Evolutionary conservation across 768 basidiomycete genomes (phyloP), one percentile per base, ranked within the genome.

Genomic region (Daedaleopsis nitida): DNA sequence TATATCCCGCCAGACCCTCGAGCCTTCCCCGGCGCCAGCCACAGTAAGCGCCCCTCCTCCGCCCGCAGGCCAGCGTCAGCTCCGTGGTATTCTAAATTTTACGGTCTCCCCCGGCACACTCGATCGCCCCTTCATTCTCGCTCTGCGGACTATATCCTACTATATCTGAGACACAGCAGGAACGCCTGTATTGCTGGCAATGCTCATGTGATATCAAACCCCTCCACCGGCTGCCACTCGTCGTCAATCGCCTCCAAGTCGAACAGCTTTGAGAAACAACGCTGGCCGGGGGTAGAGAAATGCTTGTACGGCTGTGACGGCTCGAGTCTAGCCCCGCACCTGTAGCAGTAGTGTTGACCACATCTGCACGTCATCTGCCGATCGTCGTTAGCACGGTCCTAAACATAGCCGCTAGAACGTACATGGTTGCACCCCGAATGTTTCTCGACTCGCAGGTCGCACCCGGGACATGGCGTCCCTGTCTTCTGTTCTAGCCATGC

Each of bases 401-500:
- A 21, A 9, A 21, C 32, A 48, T 17, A 56, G 19, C 10, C 17
- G 21, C 48, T 16, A 21, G 21, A 5, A 68, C 74, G 62, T 64
- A 94, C 93, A 75, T 96, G 94, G 73, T 96, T 96, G 75, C 94
- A 96, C 1, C 94, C 94, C 60, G 81, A 66, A 17, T 80, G 83
- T 75, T 92, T 92, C 75, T 92, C 89, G 12, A 94, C 88, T 60
- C 83, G 78, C 14, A 91, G 81, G 17, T 72, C 67, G 74, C 94
- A 96, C 6, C 86, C 86, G 5, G 93, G 90, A 70, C 91, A 92
- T 19, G 78, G 76, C 73, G 81, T 88, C 12, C 62, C 62, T 17
- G 94, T 91, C 44, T 82, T 84, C 37, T 76, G 69, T 32, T 85
- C 80, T 27, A 96, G 77, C 91, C 91, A 96, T 66, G 83, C 76